A percentile compares a stretch with the other conserved stretches of the same genome.
These are phyloP conservation scores for Selenicereus undatus DNA, from an alignment of 148 eudicot species.

Conservation along the genomic window DNA sequence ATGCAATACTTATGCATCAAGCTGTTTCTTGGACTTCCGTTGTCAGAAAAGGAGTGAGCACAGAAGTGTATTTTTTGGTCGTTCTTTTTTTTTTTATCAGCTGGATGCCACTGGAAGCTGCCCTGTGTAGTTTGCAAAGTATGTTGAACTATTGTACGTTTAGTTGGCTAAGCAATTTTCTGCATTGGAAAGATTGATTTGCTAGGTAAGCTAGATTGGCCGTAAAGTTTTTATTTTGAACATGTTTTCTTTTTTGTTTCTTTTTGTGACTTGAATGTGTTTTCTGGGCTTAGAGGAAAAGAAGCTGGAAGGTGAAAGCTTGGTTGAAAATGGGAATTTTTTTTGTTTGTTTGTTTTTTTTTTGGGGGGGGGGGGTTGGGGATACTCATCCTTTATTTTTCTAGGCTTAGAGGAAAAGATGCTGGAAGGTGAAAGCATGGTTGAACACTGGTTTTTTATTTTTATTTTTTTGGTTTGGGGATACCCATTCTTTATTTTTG, in stretches of 20 bases:
- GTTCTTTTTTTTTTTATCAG: background rate
- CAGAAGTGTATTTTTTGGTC: background rate
- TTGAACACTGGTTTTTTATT: too few species aligned
- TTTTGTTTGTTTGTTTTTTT: background rate
- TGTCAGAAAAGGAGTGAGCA: background rate
- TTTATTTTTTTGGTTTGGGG: too few species aligned
- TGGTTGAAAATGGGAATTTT: background rate
- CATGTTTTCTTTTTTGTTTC: background rate
- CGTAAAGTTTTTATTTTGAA: background rate
- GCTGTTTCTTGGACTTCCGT: background rate
- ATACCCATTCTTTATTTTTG: too few species aligned
- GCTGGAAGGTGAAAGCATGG: too few species aligned
- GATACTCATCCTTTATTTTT: too few species aligned
- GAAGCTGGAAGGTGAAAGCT: background rate
- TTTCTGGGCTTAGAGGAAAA: background rate
- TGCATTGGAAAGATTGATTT: background rate
- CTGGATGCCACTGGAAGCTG: background rate
- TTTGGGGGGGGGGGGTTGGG: too few species aligned
- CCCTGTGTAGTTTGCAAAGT: background rate
- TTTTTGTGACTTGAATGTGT: too few species aligned
- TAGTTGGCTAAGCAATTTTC: background rate
- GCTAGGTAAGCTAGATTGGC: background rate
- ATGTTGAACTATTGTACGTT: background rate
- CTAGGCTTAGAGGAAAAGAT: too few species aligned
- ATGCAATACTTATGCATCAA: background rate